Percentiles rank a stretch among this genome's conserved stretches.
phyloP scores from a whole-genome alignment of 495 filamentous ascomycete genomes.

The Talaromyces liani region DNA sequence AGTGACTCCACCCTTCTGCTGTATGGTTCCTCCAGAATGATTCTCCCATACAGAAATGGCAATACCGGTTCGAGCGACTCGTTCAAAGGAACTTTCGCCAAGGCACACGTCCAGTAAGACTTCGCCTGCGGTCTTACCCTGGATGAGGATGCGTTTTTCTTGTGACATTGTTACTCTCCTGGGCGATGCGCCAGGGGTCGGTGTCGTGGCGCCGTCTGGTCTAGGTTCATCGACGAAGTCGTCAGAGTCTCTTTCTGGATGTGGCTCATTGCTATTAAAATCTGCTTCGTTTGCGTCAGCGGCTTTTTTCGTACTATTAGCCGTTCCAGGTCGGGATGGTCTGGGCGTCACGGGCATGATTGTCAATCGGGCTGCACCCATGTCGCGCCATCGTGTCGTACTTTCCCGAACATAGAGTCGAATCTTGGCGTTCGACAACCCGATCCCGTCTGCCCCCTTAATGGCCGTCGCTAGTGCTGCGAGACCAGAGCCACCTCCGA shows the following conservation, averaged over 20 bases:
- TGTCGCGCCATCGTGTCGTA: constrained; percentile 78
- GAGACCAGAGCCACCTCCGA: constrained; percentile 48
- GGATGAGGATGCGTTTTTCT: constrained; percentile 78
- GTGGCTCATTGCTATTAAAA: neutral
- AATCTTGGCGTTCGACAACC: constrained; percentile 69
- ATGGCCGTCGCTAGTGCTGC: constrained; percentile 48
- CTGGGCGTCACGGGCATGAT: constrained; percentile 65
- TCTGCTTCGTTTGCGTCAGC: neutral
- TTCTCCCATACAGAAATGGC: constrained; percentile 84
- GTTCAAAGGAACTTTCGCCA: constrained; percentile 74
- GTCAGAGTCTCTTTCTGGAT: neutral
- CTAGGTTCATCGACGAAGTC: neutral
- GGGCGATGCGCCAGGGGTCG: constrained; percentile 22
- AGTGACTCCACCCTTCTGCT: constrained; percentile 61
- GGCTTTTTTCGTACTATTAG: constrained; percentile 15
- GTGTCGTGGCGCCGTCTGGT: constrained; percentile 5
- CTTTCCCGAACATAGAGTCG: constrained; percentile 74
- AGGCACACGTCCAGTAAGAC: constrained; percentile 77
- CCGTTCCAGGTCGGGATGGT: constrained; percentile 31
- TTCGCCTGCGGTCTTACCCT: constrained; percentile 56
- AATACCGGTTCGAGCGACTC: constrained; percentile 75
- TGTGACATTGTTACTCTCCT: constrained; percentile 28
- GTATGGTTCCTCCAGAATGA: constrained; percentile 58
- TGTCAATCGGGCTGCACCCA: constrained; percentile 74
- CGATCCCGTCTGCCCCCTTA: constrained; percentile 45